These are phyloP conservation scores for Rosa chinensis DNA, from an alignment of 306 rosid species.

Conservation along the genomic window DNA sequence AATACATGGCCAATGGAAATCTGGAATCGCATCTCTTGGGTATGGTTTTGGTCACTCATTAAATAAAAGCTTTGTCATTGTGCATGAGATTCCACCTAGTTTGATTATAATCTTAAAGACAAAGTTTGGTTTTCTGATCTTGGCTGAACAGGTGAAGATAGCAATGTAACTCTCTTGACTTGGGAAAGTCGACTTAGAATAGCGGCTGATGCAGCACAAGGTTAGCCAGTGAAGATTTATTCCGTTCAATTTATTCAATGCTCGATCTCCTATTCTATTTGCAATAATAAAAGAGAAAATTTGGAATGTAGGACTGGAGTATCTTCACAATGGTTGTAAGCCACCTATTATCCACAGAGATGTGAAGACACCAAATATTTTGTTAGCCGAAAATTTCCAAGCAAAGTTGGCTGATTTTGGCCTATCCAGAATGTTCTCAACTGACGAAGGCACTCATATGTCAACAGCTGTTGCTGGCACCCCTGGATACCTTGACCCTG, in stretches of 20 bases:
- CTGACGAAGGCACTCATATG: slow-evolving; percentile 25
- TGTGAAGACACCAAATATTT: slow-evolving; percentile 37
- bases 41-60: background rate
- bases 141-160: background rate
- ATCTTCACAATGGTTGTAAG: slow-evolving; percentile 48
- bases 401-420: slow-evolving; percentile 43
- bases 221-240: background rate
- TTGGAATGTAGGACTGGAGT: slow-evolving; percentile 40
- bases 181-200: slow-evolving; percentile 38
- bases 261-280: background rate
- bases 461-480: slow-evolving; percentile 33
- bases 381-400: slow-evolving; percentile 31
- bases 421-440: slow-evolving; percentile 28
- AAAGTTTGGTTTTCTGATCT: background rate
- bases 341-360: slow-evolving; percentile 45
- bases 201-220: slow-evolving; percentile 34
- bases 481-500: slow-evolving; percentile 37
- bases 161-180: slow-evolving; percentile 9
- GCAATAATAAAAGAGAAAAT: background rate
- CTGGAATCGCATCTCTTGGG: slow-evolving; percentile 37
- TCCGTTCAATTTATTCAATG: background rate
- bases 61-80: background rate
- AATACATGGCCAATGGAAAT: slow-evolving; percentile 1
- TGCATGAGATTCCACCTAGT: background rate
- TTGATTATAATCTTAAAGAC: background rate